These are phyloP conservation scores for Ceratonia siliqua DNA, from an alignment of 306 rosid species.

Conservation along the genomic window DNA sequence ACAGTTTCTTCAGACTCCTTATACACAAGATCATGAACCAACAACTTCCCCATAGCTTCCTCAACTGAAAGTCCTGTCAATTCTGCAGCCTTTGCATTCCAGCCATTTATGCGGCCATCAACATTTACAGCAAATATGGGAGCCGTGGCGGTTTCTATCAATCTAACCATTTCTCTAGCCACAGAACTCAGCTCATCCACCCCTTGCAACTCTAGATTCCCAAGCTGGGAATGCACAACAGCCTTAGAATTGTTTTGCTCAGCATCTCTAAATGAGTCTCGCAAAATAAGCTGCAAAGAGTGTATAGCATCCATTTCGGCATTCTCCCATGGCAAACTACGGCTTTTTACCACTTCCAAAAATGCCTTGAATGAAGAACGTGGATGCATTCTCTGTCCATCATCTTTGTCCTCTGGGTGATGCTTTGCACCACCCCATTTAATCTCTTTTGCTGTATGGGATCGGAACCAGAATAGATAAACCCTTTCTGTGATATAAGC, in stretches of 20 bases:
- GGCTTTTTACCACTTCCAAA: conserved; percentile 88
- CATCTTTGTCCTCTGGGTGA: conserved; percentile 94
- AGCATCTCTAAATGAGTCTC: conserved; percentile 69
- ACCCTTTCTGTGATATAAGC: conserved; percentile 75
- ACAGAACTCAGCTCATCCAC: conserved; percentile 84
- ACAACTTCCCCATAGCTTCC: conserved; percentile 89
- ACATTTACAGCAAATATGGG: conserved; percentile 89
- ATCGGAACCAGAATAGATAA: conserved; percentile 94
- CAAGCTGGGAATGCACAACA: conserved; percentile 49
- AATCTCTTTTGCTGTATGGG: conserved; percentile 76
- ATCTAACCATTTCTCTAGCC: conserved; percentile 91
- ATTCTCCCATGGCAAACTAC: conserved; percentile 88
- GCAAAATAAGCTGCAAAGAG: conserved; percentile 84
- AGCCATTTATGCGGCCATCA: conserved; percentile 81
- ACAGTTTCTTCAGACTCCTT: conserved; percentile 72
- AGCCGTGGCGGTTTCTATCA: conserved; percentile 97
- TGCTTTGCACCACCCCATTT: conserved; percentile 98
- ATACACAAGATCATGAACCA: conserved; percentile 75
- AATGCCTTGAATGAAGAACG: conserved; percentile 96
- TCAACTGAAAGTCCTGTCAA: conserved; percentile 84
- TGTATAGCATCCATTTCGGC: conserved; percentile 97
- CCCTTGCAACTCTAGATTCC: conserved; percentile 65
- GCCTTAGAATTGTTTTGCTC: conserved; percentile 65
- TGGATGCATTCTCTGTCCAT: conserved; percentile 92
- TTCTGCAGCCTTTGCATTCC: conserved; percentile 92